Percentiles rank a stretch among this genome's conserved stretches.
phyloP scores from a whole-genome alignment of 2,329 filamentous ascomycete species.

The Byssothecium circinans region DNA sequence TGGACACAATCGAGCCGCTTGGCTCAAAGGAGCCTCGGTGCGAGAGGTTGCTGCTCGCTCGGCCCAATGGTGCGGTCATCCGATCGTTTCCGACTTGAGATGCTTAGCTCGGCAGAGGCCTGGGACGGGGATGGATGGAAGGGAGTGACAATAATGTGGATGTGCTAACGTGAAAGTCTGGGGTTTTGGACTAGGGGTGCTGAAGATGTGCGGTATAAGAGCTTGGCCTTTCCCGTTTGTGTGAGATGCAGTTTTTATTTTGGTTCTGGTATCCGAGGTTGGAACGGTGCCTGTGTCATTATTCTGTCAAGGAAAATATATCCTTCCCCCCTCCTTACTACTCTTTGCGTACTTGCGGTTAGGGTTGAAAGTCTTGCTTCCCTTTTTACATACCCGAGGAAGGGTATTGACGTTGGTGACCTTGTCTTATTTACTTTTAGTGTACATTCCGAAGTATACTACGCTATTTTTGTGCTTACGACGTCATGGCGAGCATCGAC shows the following conservation, averaged over 20 bases:
- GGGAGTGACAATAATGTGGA: conserved; percentile 2
- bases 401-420: neutral
- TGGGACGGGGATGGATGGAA: neutral
- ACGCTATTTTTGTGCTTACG: neutral
- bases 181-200: conserved; percentile 10
- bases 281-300: conserved; percentile 21
- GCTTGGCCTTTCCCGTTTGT: conserved; percentile 24
- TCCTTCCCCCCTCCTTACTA: neutral
- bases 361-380: neutral
- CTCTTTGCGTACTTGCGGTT: neutral
- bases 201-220: conserved; percentile 21
- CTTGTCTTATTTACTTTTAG: conserved; percentile 1
- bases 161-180: conserved; percentile 21
- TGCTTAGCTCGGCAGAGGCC: conserved; percentile 14
- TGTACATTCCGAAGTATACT: conserved; percentile 3
- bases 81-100: conserved; percentile 32
- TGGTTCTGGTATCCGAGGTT: conserved; percentile 22
- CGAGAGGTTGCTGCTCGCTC: conserved; percentile 20
- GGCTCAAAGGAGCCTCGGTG: conserved; percentile 30
- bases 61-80: conserved; percentile 41
- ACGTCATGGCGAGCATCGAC: conserved; percentile 48
- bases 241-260: neutral
- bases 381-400: conserved; percentile 3
- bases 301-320: conserved; percentile 19
- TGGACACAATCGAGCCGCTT: conserved; percentile 4